Evolutionary conservation across 2,329 filamentous ascomycete genomes (phyloP).

Genomic region (Rhexocercosporidium sp.): DNA sequence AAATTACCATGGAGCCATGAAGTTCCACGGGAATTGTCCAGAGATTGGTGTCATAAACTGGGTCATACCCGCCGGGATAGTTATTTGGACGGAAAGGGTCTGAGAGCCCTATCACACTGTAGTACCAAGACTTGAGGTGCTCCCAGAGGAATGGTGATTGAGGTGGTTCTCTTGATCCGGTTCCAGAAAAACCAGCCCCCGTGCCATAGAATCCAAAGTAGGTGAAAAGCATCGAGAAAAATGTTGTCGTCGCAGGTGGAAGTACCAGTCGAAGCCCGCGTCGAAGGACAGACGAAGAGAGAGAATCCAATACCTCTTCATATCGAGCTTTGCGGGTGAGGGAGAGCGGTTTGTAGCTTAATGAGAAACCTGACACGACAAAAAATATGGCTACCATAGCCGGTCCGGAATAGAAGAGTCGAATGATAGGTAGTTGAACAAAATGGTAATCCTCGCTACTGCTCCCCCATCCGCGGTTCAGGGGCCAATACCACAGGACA

Average conservation of each 20-base stretch:
- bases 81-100: constrained; percentile 1
- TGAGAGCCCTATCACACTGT: neutral
- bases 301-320: constrained; percentile 38
- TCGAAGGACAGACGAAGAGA: constrained; percentile 51
- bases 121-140: constrained; percentile 10
- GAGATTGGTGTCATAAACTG: constrained; percentile 17
- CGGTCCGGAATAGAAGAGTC: constrained; percentile 38
- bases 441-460: constrained; percentile 10
- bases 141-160: constrained; percentile 8
- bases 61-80: neutral
- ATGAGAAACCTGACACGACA: constrained; percentile 53
- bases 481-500: constrained; percentile 13
- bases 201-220: constrained; percentile 14
- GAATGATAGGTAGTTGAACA: constrained; percentile 22
- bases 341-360: constrained; percentile 49
- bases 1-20: constrained; percentile 31
- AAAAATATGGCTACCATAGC: constrained; percentile 55
- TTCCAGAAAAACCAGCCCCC: neutral
- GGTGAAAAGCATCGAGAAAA: constrained; percentile 34
- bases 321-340: constrained; percentile 40
- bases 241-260: constrained; percentile 48
- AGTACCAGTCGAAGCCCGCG: constrained; percentile 50
- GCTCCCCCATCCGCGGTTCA: constrained; percentile 17
- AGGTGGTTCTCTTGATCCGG: neutral
- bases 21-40: constrained; percentile 34